Percentiles rank a stretch among this genome's conserved stretches.
Conservation (phyloP, 768 basidiomycete genomes). For the Russula dissimulans region DNA sequence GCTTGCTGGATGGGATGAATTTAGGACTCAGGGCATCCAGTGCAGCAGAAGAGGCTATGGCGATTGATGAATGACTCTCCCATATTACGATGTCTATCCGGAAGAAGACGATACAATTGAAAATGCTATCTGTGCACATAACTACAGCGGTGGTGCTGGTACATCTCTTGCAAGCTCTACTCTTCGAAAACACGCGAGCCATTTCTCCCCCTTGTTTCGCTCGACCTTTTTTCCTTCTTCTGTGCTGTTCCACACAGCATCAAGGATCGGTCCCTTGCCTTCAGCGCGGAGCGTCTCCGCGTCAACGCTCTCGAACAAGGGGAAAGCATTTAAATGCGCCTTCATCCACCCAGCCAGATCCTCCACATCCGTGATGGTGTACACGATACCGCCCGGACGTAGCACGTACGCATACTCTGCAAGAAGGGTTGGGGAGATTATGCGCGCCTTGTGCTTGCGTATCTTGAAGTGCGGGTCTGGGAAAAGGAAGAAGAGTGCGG, state of each 20-base stretch:
- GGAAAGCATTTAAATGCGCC: conserved; percentile 76
- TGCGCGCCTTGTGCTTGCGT: conserved; percentile 97
- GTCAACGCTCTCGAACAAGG: conserved; percentile 73
- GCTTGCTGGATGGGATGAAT: conserved; percentile 56
- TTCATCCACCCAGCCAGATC: conserved; percentile 97
- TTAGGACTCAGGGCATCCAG: conserved; percentile 27
- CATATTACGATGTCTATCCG: too few species aligned
- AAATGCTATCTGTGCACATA: background rate
- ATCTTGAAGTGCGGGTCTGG: conserved; percentile 98
- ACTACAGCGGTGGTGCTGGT: background rate
- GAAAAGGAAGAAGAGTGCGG: conserved; percentile 94
- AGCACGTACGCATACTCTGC: conserved; percentile 96
- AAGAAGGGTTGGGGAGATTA: conserved; percentile 93
- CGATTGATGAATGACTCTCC: conserved; percentile 7
- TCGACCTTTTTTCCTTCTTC: conserved; percentile 98
- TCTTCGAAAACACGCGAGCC: conserved; percentile 83
- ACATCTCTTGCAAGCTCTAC: conserved; percentile 27
- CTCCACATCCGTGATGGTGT: conserved; percentile 95
- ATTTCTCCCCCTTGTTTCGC: conserved; percentile 83
- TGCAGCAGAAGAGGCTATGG: conserved; percentile 15
- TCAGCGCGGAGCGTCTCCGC: conserved; percentile 67
- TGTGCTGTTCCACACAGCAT: conserved; percentile 74
- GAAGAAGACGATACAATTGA: background rate
- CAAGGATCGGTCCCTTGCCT: conserved; percentile 70
- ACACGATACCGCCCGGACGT: conserved; percentile 87